These are phyloP conservation scores for Spinacia oleracea DNA, from an alignment of 179 eudicot genomes.

Conservation along the genomic window DNA sequence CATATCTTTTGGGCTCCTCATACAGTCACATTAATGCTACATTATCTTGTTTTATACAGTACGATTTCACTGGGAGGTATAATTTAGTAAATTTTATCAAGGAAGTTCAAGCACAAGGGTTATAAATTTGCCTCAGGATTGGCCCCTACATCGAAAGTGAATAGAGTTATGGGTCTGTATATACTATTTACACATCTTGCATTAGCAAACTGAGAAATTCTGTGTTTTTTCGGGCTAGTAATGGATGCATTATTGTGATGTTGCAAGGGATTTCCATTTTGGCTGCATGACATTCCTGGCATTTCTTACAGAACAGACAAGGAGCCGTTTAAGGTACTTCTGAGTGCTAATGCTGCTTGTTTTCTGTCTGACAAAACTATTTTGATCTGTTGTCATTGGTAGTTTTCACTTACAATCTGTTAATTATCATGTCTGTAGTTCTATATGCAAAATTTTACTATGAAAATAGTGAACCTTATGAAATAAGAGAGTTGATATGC, in stretches of 20 bases:
- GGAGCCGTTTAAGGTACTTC: constrained; percentile 69
- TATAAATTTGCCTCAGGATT: no score
- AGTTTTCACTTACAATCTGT: not conserved
- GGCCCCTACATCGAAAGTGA: no score
- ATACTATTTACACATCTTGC: no score
- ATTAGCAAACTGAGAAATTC: no score
- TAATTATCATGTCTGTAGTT: constrained; percentile 37
- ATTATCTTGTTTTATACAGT: constrained; percentile 28
- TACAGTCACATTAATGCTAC: no score
- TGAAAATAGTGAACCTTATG: constrained; percentile 82
- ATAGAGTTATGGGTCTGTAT: no score
- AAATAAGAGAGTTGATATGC: constrained; percentile 74
- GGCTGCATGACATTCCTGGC: no score
- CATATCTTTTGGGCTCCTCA: no score
- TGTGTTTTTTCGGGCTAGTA: no score
- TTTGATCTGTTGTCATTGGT: not conserved
- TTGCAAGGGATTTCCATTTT: no score
- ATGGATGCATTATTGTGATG: no score
- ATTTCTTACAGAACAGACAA: constrained; percentile 67
- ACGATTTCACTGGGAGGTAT: constrained; percentile 49
- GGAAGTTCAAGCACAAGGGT: constrained; percentile 49
- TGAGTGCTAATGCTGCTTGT: not conserved
- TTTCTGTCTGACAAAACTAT: not conserved
- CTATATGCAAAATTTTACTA: no score
- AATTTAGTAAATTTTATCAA: constrained; percentile 55